A percentile compares a stretch with the other conserved stretches of the same genome.
phyloP scores from a whole-genome alignment of 768 basidiomycete genomes.

The Rhodotorula babjevae region DNA sequence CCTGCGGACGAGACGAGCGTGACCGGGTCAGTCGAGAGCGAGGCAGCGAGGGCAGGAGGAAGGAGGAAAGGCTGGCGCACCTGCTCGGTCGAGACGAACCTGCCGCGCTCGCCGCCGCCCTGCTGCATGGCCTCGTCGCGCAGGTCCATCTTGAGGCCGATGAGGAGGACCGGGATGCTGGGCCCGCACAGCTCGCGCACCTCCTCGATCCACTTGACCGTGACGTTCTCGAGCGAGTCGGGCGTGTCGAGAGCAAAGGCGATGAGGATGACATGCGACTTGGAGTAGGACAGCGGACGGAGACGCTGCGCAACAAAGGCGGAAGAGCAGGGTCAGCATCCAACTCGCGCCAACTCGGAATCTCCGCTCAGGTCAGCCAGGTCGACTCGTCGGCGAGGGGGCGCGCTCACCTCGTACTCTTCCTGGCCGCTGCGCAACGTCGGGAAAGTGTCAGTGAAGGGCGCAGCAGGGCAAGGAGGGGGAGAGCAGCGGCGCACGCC shows the following conservation, averaged over 20 bases:
- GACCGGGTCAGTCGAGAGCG: too few species aligned
- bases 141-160: conserved; percentile 92
- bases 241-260: conserved; percentile 94
- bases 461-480: not conserved
- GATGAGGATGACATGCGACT: conserved; percentile 97
- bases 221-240: conserved; percentile 93
- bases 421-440: conserved; percentile 73
- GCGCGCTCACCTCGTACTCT: conserved; percentile 76
- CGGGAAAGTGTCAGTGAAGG: not conserved
- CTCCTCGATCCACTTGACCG: conserved; percentile 98
- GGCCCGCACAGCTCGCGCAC: conserved; percentile 93
- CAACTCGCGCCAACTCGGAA: too few species aligned
- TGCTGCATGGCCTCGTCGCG: conserved; percentile 51
- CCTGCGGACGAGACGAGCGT: conserved; percentile 50
- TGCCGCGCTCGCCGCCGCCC: conserved; percentile 41
- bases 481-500: conserved; percentile 61
- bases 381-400: too few species aligned
- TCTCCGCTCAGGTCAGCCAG: too few species aligned
- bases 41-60: conserved; percentile 42
- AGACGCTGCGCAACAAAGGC: conserved; percentile 58
- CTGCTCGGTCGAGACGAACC: conserved; percentile 47
- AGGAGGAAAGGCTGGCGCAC: conserved; percentile 40
- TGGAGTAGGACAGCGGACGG: conserved; percentile 93
- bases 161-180: conserved; percentile 85
- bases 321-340: too few species aligned